Conservation (phyloP, 2,329 filamentous ascomycete genomes). For the Raffaelea ambrosiae region DNA sequence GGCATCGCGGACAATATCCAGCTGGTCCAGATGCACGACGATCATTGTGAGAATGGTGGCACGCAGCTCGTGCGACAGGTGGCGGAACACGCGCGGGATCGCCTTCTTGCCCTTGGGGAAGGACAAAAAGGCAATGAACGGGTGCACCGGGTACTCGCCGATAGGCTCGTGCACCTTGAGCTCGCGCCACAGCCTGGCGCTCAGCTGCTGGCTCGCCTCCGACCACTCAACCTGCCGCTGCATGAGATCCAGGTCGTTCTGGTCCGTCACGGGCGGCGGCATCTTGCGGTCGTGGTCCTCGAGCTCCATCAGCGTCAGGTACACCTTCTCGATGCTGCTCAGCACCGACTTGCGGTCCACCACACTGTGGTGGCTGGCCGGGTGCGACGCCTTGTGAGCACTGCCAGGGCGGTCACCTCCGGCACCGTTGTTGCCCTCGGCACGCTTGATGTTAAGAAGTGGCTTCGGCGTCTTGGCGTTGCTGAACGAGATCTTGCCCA, state of each 20-base stretch:
- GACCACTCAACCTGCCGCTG: conserved; percentile 75
- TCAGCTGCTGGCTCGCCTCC: conserved; percentile 60
- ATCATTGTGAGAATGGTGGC: conserved; percentile 96
- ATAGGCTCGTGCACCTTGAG: conserved; percentile 93
- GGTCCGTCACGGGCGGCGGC: conserved; percentile 53
- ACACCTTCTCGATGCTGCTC: conserved; percentile 81
- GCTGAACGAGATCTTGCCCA: conserved; percentile 98
- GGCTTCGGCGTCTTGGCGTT: conserved; percentile 97
- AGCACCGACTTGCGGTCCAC: conserved; percentile 77
- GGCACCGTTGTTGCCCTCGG: conserved; percentile 43
- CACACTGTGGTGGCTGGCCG: conserved; percentile 27
- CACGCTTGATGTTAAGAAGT: conserved; percentile 87
- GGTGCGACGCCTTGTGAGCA: conserved; percentile 28
- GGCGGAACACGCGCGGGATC: conserved; percentile 88
- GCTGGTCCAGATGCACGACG: conserved; percentile 80
- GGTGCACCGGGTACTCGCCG: conserved; percentile 66
- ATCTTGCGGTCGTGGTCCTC: conserved; percentile 85
- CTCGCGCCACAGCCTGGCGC: conserved; percentile 72
- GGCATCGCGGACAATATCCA: conserved; percentile 81
- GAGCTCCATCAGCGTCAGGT: conserved; percentile 81
- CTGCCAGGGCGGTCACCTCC: conserved; percentile 38
- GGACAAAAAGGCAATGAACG: conserved; percentile 92
- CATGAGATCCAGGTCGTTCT: conserved; percentile 58
- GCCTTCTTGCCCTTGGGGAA: conserved; percentile 95
- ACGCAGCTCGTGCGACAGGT: conserved; percentile 85